phyloP scores from a whole-genome alignment of 805 yeast genomes.

The Starmerella apicola region DNA sequence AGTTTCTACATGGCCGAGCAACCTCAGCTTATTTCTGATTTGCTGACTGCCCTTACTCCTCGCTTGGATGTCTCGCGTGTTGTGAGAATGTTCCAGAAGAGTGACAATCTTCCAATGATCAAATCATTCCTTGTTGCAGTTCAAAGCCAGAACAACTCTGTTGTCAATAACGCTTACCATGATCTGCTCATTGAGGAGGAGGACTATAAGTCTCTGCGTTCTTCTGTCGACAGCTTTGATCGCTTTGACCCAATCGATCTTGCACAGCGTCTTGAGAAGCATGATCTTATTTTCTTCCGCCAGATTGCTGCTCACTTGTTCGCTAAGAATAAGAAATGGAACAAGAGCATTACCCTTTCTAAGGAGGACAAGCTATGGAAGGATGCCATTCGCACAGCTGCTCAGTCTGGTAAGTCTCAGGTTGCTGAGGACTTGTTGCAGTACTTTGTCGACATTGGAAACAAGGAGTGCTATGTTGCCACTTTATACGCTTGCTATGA shows the following conservation, averaged over 20 bases:
- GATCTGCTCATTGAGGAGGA: conserved; percentile 92
- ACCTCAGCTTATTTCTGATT: conserved; percentile 79
- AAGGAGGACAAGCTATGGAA: conserved; percentile 91
- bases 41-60: conserved; percentile 70
- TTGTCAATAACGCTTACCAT: conserved; percentile 91
- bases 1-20: conserved; percentile 87
- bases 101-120: conserved; percentile 91
- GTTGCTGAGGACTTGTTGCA: conserved; percentile 79
- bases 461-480: conserved; percentile 89
- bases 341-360: conserved; percentile 73
- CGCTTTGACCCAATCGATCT: conserved; percentile 84
- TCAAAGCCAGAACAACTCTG: conserved; percentile 74
- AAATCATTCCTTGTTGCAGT: conserved; percentile 91
- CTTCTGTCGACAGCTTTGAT: conserved; percentile 79
- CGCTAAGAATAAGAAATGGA: conserved; percentile 89
- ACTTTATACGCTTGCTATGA: conserved; percentile 77
- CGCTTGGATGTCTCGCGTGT: conserved; percentile 91
- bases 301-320: conserved; percentile 90
- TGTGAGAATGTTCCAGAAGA: conserved; percentile 83
- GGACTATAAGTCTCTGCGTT: conserved; percentile 79
- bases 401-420: conserved; percentile 62
- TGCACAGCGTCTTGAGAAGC: conserved; percentile 87
- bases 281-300: conserved; percentile 81
- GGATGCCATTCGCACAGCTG: conserved; percentile 86
- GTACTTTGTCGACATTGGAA: conserved; percentile 93